Conservation (phyloP, 164 flowering plant species). For the Aristolochia contorta region DNA sequence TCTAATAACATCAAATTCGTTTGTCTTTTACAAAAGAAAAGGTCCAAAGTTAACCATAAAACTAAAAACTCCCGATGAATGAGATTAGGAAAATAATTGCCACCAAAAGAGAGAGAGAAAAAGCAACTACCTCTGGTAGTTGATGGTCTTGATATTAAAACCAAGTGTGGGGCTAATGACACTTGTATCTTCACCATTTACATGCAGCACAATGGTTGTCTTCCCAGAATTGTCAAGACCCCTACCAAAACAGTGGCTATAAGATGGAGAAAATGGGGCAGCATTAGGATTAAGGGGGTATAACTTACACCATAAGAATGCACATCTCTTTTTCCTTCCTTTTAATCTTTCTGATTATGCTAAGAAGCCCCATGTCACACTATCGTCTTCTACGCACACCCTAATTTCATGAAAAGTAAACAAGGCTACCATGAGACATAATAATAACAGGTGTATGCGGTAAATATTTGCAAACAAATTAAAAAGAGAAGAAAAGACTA, state of each 20-base stretch:
- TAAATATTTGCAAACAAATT: no score
- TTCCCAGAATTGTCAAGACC: conserved; percentile 98
- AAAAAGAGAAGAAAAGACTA: no score
- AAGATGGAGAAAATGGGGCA: background rate
- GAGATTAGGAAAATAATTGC: background rate
- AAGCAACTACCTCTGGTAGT: conserved; percentile 54
- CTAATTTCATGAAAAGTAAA: no score
- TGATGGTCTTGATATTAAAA: conserved; percentile 92
- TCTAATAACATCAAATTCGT: no score
- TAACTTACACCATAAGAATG: conserved; percentile 88
- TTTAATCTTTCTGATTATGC: conserved; percentile 87
- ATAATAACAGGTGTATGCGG: no score
- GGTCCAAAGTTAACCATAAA: no score
- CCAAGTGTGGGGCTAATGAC: conserved; percentile 96
- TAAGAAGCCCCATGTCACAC: conserved; percentile 72
- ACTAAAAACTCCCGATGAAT: no score
- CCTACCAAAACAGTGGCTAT: conserved; percentile 22
- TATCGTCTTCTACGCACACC: no score
- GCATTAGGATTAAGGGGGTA: background rate
- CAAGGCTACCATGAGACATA: no score
- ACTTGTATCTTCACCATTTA: conserved; percentile 96
- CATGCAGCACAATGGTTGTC: conserved; percentile 81
- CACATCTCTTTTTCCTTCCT: conserved; percentile 93
- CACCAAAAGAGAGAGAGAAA: background rate
- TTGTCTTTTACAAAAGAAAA: no score